Evolutionary conservation across 129 eudicot genomes (phyloP).

Genomic region (Arctium minus): DNA sequence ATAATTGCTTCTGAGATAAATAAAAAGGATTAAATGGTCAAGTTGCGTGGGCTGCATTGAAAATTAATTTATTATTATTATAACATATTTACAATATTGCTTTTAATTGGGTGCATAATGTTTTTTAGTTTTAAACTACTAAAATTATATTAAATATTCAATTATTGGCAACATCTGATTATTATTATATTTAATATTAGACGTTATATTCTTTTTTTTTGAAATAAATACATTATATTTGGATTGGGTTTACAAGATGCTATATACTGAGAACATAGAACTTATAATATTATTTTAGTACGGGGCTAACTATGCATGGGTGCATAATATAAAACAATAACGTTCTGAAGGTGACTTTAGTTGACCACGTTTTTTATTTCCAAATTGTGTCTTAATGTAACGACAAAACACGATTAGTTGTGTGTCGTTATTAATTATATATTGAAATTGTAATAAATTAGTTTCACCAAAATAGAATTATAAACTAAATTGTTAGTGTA

Average conservation of each 20-base stretch:
- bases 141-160: not conserved
- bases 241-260: too few relatives aligned
- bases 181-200: not conserved
- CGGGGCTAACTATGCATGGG: too few relatives aligned
- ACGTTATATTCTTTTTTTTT: not conserved
- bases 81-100: too few relatives aligned
- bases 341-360: not conserved
- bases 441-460: too few relatives aligned
- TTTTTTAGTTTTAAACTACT: not conserved
- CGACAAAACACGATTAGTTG: not conserved
- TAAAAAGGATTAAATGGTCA: not conserved
- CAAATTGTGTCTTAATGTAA: not conserved
- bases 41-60: not conserved
- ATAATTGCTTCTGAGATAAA: not conserved
- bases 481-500: too few relatives aligned
- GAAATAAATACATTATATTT: too few relatives aligned
- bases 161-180: not conserved
- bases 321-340: too few relatives aligned
- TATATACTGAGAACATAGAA: too few relatives aligned
- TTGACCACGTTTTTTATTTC: not conserved
- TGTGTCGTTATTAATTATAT: not conserved
- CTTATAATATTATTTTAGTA: too few relatives aligned
- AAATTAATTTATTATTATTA: not conserved
- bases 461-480: too few relatives aligned
- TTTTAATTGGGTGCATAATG: too few relatives aligned